Conservation (phyloP, 169 alveolate genomes). For the Eimeria maxima region DNA sequence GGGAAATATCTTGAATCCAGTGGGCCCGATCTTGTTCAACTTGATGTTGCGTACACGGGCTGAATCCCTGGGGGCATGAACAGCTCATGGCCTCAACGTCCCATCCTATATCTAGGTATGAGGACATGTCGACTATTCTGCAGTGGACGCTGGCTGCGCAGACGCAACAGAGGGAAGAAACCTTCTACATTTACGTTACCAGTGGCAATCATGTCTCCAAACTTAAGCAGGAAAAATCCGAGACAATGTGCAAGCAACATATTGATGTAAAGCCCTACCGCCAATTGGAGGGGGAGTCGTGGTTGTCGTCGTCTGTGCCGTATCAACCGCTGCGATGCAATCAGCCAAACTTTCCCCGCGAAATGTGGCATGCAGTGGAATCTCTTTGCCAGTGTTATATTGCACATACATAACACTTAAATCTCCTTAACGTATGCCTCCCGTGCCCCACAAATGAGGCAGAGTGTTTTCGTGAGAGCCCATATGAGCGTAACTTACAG, state of each 20-base stretch:
- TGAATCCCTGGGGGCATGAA: constrained; percentile 76
- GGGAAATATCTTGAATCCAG: constrained; percentile 61
- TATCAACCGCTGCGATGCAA: not conserved
- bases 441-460: not conserved
- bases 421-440: not conserved
- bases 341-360: not conserved
- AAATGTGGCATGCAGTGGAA: not conserved
- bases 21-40: constrained; percentile 68
- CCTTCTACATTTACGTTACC: too few species aligned
- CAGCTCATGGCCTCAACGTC: constrained; percentile 77
- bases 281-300: constrained; percentile 57
- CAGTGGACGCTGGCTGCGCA: constrained; percentile 48
- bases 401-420: not conserved
- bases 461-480: not conserved
- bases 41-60: constrained; percentile 63
- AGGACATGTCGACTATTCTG: constrained; percentile 56
- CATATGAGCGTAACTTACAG: not conserved
- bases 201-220: not conserved
- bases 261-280: constrained; percentile 6
- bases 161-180: not conserved
- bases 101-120: constrained; percentile 34
- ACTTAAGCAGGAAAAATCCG: not conserved
- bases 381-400: not conserved
- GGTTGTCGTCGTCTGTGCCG: not conserved
- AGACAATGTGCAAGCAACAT: not conserved